These are phyloP conservation scores for Articulospora tetracladia DNA, from an alignment of 495 filamentous ascomycete genomes.

Conservation along the genomic window DNA sequence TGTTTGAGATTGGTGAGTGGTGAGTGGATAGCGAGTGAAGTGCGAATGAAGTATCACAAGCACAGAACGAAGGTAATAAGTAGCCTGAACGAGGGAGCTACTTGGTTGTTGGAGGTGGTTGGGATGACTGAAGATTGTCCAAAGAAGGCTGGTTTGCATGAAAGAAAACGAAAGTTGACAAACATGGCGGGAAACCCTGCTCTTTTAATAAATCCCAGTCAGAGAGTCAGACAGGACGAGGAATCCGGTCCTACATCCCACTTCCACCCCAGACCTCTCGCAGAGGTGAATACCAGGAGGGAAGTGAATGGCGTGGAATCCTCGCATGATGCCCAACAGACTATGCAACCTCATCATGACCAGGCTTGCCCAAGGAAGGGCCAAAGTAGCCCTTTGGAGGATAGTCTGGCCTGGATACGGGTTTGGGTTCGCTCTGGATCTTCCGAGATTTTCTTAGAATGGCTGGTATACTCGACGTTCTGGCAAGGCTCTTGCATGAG, in stretches of 20 bases:
- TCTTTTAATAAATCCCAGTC: constrained; percentile 11
- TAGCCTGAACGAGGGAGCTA: constrained; percentile 32
- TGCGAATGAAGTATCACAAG: constrained; percentile 12
- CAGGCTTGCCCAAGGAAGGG: background rate
- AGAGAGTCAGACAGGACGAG: background rate
- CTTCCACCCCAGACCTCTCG: background rate
- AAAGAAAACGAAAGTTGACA: constrained; percentile 2
- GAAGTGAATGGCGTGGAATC: background rate
- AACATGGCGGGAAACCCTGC: constrained; percentile 16
- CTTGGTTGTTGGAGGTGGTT: constrained; percentile 16
- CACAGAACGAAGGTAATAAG: constrained; percentile 25
- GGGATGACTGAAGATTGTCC: constrained; percentile 4
- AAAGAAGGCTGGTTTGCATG: constrained; percentile 22
- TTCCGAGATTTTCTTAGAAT: background rate
- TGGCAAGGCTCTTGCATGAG: background rate
- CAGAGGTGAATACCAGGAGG: background rate
- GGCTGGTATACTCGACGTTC: background rate
- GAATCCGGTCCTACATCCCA: constrained; percentile 2
- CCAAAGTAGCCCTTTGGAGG: background rate
- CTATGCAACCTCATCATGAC: background rate
- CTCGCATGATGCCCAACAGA: background rate
- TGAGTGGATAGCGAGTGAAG: constrained; percentile 12
- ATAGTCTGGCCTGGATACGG: background rate
- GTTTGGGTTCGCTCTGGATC: background rate
- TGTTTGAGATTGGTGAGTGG: constrained; percentile 3